Conservation (phyloP, 1,284 basidiomycete genomes). For the Takashimella koratensis region DNA sequence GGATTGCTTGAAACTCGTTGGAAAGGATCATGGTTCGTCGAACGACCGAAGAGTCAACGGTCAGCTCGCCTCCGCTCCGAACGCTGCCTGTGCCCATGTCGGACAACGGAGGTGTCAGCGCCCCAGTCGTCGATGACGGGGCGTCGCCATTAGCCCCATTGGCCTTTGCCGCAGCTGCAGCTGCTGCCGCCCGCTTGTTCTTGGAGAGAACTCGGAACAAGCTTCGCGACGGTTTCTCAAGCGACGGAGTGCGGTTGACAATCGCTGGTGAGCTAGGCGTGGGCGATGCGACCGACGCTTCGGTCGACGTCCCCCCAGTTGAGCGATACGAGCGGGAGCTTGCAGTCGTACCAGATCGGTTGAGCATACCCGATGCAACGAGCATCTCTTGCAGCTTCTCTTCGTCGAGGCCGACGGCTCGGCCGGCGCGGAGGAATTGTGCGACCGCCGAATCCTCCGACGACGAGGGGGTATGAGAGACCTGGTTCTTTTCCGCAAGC, state of each 20-base stretch:
- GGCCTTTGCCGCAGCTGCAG: not conserved
- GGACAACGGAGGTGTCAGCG: not conserved
- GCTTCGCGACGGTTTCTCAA: not conserved
- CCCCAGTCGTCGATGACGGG: not conserved
- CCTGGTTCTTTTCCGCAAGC: not conserved
- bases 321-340: conserved; percentile 5
- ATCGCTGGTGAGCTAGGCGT: not conserved
- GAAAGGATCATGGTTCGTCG: not conserved
- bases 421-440: conserved; percentile 36
- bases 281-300: not conserved
- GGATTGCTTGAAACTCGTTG: not conserved
- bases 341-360: conserved; percentile 6
- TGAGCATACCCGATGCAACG: conserved; percentile 21
- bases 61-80: not conserved
- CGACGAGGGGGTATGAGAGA: conserved; percentile 9
- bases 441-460: conserved; percentile 29
- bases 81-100: not conserved
- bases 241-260: not conserved
- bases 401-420: conserved; percentile 35
- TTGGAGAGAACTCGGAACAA: not conserved
- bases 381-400: conserved; percentile 37
- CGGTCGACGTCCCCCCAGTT: not conserved
- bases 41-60: not conserved
- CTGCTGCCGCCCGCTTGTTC: not conserved
- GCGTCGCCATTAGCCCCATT: not conserved